Base-by-base conservation (phyloP, 352 stramenopile genomes). In the Peronospora destructor region DNA sequence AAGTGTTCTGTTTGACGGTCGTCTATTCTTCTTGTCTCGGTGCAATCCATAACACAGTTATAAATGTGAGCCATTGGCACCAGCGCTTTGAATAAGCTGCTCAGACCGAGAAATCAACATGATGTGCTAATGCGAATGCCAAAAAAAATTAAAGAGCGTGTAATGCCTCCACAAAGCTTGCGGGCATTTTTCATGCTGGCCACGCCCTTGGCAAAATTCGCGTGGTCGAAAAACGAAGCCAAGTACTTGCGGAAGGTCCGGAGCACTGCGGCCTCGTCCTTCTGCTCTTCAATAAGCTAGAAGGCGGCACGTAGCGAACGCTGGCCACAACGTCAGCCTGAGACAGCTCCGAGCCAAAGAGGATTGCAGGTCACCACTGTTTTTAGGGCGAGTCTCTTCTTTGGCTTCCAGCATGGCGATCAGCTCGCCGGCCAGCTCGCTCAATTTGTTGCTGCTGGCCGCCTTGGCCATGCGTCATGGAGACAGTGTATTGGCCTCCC, bases 261-360 rank as follows among this genome's bases (percentile, higher is more conserved):
- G 11, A 87, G 39, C 34, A 84, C 62, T 1, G 66, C 40, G 6
- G 68, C 43, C 40, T 85, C 68, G 50, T 74, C 66, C 44, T 64
- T 59, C 12, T 72, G 53, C 4, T 66, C 68, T 41, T 71, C 63
- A 14, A 88, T 49, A 10, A 90, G 52, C 52, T 66, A 70, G 2
- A 93, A 63, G 17, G 79, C 71, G 2, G 63, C 59, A 17, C 76
- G 77, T 12, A 93, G 66, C 46, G 79, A 30, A 88, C 78, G 19
- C 76, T 78, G 2, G 65, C 71, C 32, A 93, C 75, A 12, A 93
- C 55, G 43, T 93, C 82, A 0, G 82, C 79, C 7, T 91, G 60
- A 34, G 79, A 76, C 13, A 91, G 52, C 38, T 82, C 61, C 14
- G 30, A 62, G 49, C 76, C 77, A 34, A 88, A 85, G 19, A 89